Evolutionary conservation across 345 rosid species (phyloP), one percentile per base, ranked within the genome.

Genomic region (Zanthoxylum bungeanum): DNA sequence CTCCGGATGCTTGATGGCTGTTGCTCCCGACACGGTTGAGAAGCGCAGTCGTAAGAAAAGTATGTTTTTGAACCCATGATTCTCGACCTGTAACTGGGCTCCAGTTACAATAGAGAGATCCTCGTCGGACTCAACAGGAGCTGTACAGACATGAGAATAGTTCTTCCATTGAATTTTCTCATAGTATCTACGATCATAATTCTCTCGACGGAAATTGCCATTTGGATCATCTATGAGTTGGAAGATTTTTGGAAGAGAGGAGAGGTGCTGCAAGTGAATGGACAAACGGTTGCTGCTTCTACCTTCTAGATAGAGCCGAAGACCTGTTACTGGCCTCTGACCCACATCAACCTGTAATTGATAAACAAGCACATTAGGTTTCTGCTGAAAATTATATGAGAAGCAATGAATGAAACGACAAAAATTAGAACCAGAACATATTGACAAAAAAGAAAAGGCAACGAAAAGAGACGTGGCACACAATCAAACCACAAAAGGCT

Each of bases 81-180:
- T 92, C 79, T 89, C 96, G n/a, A 92, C 98, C 40, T 83, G 87
- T 51, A 92, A 80, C 72, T 86, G 97, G 5, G 98, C 99, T 55
- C 99, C 99, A 0, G 94, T 95, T 61, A 95, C 96, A 25, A 95
- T 80, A 0, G 89, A 85, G 39, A 86, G 88, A 72, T 91, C 93
- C 68, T 92, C 94, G 1, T 89, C 86, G 22, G 92, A 79, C 77
- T 95, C 99, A 2, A 95, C 84, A 0, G 97, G 98, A 50, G 90
- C 92, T 5, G 99, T 95, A 80, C 98, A 95, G 66, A 92, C 93
- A 44, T 89, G 98, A 37, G 98, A 92, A 80, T 87, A 95, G 81
- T 91, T 85, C 84, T 91, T 95, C 97, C 97, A 95, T 72, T 87
- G 86, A 64, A 95, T 94, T 87, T 84, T 95, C 90, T 95, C 98